phyloP scores from a whole-genome alignment of 176 grass and related monocot genomes.

The bread wheat (Triticum aestivum) region IWGSC_CS_RefSeq_v2.1 NC_057797.1:176725542-176726041 shows the following conservation, averaged over 20 bases:
- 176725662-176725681: conserved; percentile 89
- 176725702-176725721: conserved; percentile 79
- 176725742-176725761: conserved; percentile 88
- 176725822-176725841: background rate
- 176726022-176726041: background rate
- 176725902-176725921: background rate
- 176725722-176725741: conserved; percentile 93
- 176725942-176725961: background rate
- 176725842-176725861: background rate
- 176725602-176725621: background rate
- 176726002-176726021: conserved; percentile 7
- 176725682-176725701: conserved; percentile 89
- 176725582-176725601: background rate
- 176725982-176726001: background rate
- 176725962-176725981: background rate
- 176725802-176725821: background rate
- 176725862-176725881: background rate
- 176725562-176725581: background rate
- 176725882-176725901: background rate
- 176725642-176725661: conserved; percentile 32
- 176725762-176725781: conserved; percentile 94
- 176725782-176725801: conserved; percentile 45
- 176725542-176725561: conserved; percentile 31
- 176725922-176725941: background rate
- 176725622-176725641: background rate